A percentile compares a stretch with the other conserved stretches of the same genome.
These are phyloP conservation scores for Cicer pinnatifidum DNA, from an alignment of 306 rosid species.

Conservation along the genomic window DNA sequence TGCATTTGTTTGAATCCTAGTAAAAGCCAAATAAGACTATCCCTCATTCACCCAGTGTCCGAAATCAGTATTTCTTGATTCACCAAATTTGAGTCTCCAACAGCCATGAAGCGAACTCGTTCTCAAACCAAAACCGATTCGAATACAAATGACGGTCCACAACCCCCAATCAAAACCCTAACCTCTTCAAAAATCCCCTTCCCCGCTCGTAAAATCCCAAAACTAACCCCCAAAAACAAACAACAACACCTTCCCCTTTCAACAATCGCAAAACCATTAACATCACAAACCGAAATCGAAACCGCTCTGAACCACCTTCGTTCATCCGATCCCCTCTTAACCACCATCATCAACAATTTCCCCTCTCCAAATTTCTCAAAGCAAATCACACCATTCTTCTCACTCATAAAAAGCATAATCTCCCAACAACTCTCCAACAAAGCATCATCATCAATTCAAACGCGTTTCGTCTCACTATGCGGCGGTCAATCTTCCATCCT, in stretches of 20 bases:
- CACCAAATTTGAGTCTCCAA: neutral
- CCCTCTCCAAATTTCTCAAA: constrained; percentile 45
- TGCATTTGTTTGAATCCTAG: no score
- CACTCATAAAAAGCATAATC: constrained; percentile 64
- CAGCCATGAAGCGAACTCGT: constrained; percentile 48
- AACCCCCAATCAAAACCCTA: constrained; percentile 6
- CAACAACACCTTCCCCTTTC: neutral
- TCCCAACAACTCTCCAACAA: constrained; percentile 79
- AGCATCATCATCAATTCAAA: constrained; percentile 64
- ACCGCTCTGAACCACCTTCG: constrained; percentile 69
- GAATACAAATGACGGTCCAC: neutral
- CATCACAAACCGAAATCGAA: constrained; percentile 50
- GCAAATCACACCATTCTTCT: constrained; percentile 54
- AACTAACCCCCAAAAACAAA: constrained; percentile 14
- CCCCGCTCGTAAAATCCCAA: constrained; percentile 61
- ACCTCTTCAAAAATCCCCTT: constrained; percentile 58
- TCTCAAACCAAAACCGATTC: constrained; percentile 41
- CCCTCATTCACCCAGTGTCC: neutral
- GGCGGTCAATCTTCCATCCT: constrained; percentile 55
- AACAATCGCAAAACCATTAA: constrained; percentile 45
- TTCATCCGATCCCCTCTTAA: constrained; percentile 55
- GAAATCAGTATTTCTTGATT: neutral
- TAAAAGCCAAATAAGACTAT: no score
- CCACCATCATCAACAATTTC: constrained; percentile 54
- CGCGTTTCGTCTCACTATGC: constrained; percentile 69